These are phyloP conservation scores for Wickerhamomyces tratensis DNA, from an alignment of 805 yeast species.

Conservation along the genomic window DNA sequence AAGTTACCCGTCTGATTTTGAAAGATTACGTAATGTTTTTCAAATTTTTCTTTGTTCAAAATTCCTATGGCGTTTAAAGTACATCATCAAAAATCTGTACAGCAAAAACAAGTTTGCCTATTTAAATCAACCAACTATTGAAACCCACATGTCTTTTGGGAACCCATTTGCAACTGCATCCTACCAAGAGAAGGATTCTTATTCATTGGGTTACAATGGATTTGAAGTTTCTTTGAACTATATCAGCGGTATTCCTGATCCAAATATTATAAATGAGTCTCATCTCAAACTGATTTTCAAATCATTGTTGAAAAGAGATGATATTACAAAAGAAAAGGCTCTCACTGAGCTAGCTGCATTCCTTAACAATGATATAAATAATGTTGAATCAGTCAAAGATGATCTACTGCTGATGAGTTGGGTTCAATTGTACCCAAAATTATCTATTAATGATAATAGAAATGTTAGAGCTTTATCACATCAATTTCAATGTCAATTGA, in stretches of 20 bases:
- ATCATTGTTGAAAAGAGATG: slow-evolving; percentile 66
- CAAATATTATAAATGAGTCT: slow-evolving; percentile 37
- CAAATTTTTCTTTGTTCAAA: too few species aligned
- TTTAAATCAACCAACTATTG: too few species aligned
- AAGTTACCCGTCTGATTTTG: too few species aligned
- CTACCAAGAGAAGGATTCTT: slow-evolving; percentile 6
- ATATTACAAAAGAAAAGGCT: slow-evolving; percentile 80
- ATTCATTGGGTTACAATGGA: slow-evolving; percentile 30
- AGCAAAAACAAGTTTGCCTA: too few species aligned
- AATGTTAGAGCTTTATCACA: slow-evolving; percentile 55
- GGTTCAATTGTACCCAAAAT: slow-evolving; percentile 77
- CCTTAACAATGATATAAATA: slow-evolving; percentile 16
- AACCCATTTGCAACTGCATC: slow-evolving; percentile 13
- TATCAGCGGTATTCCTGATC: slow-evolving; percentile 72
- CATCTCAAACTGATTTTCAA: slow-evolving; percentile 59
- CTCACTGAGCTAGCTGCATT: slow-evolving; percentile 39
- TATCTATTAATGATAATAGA: slow-evolving; percentile 64
- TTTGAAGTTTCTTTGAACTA: slow-evolving; percentile 61
- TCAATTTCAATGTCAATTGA: slow-evolving; percentile 48
- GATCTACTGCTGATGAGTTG: slow-evolving; percentile 51
- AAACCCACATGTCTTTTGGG: slow-evolving; percentile 12
- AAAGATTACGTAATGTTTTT: too few species aligned
- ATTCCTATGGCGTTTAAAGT: too few species aligned
- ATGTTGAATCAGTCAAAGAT: slow-evolving; percentile 27
- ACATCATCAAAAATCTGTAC: too few species aligned